Evolutionary conservation across 495 filamentous ascomycete genomes (phyloP).

Genomic region (Barbatosphaeria neglecta): DNA sequence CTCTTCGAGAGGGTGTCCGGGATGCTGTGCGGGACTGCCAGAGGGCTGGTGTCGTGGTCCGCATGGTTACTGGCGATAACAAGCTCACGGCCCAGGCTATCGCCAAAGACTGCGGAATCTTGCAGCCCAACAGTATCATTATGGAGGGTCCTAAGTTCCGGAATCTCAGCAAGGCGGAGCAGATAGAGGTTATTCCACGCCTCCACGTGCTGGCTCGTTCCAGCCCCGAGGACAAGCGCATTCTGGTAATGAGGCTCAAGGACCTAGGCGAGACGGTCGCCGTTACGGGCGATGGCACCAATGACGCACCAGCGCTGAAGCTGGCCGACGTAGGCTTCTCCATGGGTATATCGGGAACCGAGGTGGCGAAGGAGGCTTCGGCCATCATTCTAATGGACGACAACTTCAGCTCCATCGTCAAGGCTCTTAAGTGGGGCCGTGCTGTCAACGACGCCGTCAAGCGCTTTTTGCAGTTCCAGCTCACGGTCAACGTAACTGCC

Average conservation of each 20-base stretch:
- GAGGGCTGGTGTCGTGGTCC: conserved; percentile 67
- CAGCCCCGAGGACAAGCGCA: conserved; percentile 78
- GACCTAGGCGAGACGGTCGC: conserved; percentile 69
- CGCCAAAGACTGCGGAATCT: conserved; percentile 73
- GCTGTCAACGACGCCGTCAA: conserved; percentile 85
- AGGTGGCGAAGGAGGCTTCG: conserved; percentile 89
- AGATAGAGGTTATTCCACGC: conserved; percentile 59
- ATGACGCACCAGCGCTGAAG: conserved; percentile 78
- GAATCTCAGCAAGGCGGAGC: conserved; percentile 55
- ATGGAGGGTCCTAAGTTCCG: conserved; percentile 83
- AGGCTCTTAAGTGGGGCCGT: conserved; percentile 81
- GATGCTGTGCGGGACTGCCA: conserved; percentile 65
- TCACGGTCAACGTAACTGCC: conserved; percentile 85
- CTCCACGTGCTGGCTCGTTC: conserved; percentile 80
- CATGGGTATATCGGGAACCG: conserved; percentile 84
- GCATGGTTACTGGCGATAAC: conserved; percentile 90
- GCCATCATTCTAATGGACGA: conserved; percentile 89
- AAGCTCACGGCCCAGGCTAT: conserved; percentile 72
- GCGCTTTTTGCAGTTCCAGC: conserved; percentile 85
- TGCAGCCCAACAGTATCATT: conserved; percentile 56
- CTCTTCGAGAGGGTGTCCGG: conserved; percentile 67
- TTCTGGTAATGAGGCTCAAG: conserved; percentile 64
- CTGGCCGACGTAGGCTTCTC: conserved; percentile 84
- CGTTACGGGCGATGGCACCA: conserved; percentile 82
- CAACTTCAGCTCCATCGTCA: conserved; percentile 79